Evolutionary conservation across 2,329 filamentous ascomycete species (phyloP).

Genomic region (Magnaporthales sp.): DNA sequence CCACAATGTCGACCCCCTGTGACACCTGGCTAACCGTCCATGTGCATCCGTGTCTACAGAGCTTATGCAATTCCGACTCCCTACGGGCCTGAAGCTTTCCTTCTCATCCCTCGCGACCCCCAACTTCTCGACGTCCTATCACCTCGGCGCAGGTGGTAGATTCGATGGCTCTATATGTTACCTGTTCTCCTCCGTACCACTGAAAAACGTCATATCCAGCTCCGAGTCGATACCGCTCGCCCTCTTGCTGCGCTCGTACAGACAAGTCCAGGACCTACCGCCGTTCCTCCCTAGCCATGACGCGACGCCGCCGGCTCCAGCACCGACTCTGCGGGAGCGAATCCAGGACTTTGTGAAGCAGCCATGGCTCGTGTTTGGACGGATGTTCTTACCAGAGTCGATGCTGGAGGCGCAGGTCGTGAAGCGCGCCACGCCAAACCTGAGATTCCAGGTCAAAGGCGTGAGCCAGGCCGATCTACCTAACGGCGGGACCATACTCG

Average conservation of each 20-base stretch:
- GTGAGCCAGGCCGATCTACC: conserved; percentile 64
- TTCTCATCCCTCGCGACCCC: conserved; percentile 86
- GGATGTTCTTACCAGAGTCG: conserved; percentile 74
- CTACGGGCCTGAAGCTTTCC: conserved; percentile 73
- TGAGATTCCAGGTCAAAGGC: conserved; percentile 72
- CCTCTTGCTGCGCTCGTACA: conserved; percentile 73
- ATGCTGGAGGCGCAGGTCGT: conserved; percentile 82
- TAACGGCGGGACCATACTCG: conserved; percentile 69
- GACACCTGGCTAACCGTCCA: background rate
- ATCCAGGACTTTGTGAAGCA: conserved; percentile 10
- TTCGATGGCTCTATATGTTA: conserved; percentile 98
- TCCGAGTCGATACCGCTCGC: conserved; percentile 71
- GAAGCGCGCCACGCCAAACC: conserved; percentile 64
- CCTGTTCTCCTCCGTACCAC: conserved; percentile 80
- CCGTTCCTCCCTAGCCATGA: conserved; percentile 5
- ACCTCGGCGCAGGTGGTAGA: conserved; percentile 77
- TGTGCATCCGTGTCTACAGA: conserved; percentile 34
- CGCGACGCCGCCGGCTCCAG: conserved; percentile 7
- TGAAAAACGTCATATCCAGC: conserved; percentile 55
- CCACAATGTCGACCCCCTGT: background rate
- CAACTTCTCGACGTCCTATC: conserved; percentile 91
- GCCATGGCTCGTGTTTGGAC: conserved; percentile 57
- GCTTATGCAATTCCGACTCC: conserved; percentile 81
- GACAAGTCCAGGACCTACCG: conserved; percentile 60
- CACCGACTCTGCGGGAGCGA: conserved; percentile 3